A percentile compares a stretch with the other conserved stretches of the same genome.
These are phyloP conservation scores for Durusdinium trenchii DNA, from an alignment of 73 alveolate species.

Conservation along the genomic window DNA sequence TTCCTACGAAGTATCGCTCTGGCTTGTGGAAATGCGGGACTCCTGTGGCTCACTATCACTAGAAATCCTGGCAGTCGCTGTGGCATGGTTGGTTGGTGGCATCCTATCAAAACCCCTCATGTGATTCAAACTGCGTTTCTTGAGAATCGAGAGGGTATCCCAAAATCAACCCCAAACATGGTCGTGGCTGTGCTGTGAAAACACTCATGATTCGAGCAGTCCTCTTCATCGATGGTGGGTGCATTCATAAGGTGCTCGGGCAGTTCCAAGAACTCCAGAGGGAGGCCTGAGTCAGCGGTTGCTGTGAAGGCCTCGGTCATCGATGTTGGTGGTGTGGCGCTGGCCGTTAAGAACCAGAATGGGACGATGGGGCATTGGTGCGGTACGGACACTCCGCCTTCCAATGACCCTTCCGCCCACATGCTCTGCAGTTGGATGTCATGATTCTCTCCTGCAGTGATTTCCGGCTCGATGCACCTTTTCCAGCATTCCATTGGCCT, in stretches of 20 bases:
- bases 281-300: background rate
- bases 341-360: too few relatives aligned
- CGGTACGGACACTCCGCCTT: background rate
- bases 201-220: background rate
- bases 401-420: background rate
- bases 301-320: background rate
- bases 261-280: background rate
- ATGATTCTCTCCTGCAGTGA: background rate
- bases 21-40: background rate
- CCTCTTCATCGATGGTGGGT: background rate
- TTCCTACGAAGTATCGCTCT: background rate
- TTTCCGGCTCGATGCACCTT: background rate
- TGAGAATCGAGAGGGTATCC: too few relatives aligned
- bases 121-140: too few relatives aligned
- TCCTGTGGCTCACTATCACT: background rate
- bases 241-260: background rate
- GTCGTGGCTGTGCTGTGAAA: background rate
- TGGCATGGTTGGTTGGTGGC: background rate
- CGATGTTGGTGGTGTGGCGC: background rate
- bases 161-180: too few relatives aligned
- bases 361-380: background rate
- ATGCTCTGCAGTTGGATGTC: background rate
- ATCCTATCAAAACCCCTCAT: too few relatives aligned
- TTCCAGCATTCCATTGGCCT: background rate
- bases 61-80: background rate